Conservation (phyloP, 148 eudicot species). For the Rhododendron kiyosumense region DNA sequence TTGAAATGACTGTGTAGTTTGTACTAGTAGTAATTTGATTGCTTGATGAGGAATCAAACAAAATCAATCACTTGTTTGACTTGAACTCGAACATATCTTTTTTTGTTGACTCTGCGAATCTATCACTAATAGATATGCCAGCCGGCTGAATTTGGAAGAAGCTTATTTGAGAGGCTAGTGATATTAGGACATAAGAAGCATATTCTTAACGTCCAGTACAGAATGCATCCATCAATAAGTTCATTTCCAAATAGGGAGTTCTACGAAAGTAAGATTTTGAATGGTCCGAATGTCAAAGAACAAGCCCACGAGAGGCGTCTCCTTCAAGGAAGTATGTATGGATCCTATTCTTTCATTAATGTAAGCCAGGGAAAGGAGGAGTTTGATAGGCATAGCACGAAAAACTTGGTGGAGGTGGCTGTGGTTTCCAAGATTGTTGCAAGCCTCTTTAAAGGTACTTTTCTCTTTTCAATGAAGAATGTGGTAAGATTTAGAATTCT, state of each 20-base stretch:
- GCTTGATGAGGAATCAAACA: too few relatives aligned
- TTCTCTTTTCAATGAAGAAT: background rate
- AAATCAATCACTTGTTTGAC: background rate
- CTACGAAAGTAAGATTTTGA: constrained; percentile 19
- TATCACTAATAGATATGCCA: background rate
- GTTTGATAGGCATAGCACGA: constrained; percentile 28
- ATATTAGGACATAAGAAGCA: constrained; percentile 36
- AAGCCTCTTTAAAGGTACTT: constrained; percentile 36
- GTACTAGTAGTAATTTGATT: too few relatives aligned
- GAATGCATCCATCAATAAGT: constrained; percentile 68
- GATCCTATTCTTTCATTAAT: constrained; percentile 32
- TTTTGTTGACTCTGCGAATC: background rate
- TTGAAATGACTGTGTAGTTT: too few relatives aligned
- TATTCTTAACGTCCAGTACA: constrained; percentile 46
- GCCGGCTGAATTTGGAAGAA: constrained; percentile 48
- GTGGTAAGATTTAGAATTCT: background rate
- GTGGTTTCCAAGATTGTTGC: constrained; percentile 35
- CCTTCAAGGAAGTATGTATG: constrained; percentile 21
- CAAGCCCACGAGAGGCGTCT: background rate
- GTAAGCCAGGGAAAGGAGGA: constrained; percentile 39
- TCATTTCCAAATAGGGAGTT: constrained; percentile 35
- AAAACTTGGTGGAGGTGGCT: constrained; percentile 47
- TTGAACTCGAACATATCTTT: background rate
- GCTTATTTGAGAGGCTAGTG: constrained; percentile 48
- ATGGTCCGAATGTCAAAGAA: constrained; percentile 20